Conservation (phyloP, 495 filamentous ascomycete genomes). For the Acidomyces sp. region DNA sequence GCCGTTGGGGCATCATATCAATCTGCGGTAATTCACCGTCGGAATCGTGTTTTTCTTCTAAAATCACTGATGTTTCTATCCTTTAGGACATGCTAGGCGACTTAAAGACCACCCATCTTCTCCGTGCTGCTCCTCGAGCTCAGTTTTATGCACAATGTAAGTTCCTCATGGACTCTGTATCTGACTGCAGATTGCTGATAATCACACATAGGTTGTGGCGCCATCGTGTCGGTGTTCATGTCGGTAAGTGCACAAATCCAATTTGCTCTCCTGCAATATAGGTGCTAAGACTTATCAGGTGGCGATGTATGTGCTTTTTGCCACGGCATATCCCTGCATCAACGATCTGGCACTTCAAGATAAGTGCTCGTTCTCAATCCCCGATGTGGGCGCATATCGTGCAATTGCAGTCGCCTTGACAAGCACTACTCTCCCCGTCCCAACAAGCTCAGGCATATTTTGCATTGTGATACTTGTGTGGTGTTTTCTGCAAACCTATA, state of each 20-base stretch:
- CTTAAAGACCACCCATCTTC: slow-evolving; percentile 51
- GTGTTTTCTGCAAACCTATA: slow-evolving; percentile 34
- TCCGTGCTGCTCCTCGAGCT: slow-evolving; percentile 46
- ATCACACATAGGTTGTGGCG: too few species aligned
- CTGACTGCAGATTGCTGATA: too few species aligned
- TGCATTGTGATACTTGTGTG: slow-evolving; percentile 42
- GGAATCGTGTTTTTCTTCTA: too few species aligned
- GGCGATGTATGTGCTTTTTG: slow-evolving; percentile 51
- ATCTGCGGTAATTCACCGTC: too few species aligned
- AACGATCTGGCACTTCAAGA: slow-evolving; percentile 29
- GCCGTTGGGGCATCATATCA: slow-evolving; percentile 46
- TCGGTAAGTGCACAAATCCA: too few species aligned
- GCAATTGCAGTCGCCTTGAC: slow-evolving; percentile 54
- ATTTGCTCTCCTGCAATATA: too few species aligned
- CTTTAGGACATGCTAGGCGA: slow-evolving; percentile 44
- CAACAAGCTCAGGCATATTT: slow-evolving; percentile 42
- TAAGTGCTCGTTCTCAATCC: slow-evolving; percentile 41
- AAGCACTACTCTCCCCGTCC: slow-evolving; percentile 44
- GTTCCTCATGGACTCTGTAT: too few species aligned
- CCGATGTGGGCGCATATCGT: slow-evolving; percentile 52
- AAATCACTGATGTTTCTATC: too few species aligned
- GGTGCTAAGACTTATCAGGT: too few species aligned
- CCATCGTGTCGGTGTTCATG: slow-evolving; percentile 47
- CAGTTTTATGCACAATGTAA: slow-evolving; percentile 55
- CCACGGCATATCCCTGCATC: slow-evolving; percentile 53